phyloP scores from a whole-genome alignment of 805 yeast species.

The Candida golubevii region DNA sequence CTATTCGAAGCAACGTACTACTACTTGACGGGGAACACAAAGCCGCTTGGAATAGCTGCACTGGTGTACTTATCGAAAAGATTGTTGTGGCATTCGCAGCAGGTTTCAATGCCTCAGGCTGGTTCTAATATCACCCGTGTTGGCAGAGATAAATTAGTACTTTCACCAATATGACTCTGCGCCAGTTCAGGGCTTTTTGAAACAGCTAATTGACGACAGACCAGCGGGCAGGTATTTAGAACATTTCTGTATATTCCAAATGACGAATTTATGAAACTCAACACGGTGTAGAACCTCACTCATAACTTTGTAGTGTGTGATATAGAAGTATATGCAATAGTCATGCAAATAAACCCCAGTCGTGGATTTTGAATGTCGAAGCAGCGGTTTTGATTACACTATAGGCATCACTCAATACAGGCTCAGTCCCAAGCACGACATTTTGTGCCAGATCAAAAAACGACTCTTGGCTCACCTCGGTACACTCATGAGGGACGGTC shows the following conservation, averaged over 20 bases:
- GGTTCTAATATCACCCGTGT: not conserved
- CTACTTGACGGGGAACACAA: constrained; percentile 17
- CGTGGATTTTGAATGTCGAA: constrained; percentile 34
- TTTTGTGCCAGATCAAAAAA: constrained; percentile 10
- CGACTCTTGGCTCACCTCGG: constrained; percentile 8
- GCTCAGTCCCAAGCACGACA: constrained; percentile 1
- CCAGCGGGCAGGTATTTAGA: too few species aligned
- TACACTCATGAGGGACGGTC: constrained; percentile 45
- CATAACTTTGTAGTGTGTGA: too few species aligned
- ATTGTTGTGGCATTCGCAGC: not conserved
- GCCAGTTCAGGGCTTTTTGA: too few species aligned
- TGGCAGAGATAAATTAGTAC: not conserved
- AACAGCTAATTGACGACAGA: too few species aligned
- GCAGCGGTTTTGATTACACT: constrained; percentile 23
- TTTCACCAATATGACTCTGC: not conserved
- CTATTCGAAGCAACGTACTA: constrained; percentile 16
- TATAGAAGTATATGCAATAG: too few species aligned
- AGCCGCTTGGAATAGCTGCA: constrained; percentile 4
- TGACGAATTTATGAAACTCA: too few species aligned
- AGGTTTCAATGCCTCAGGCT: not conserved
- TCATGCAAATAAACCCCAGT: constrained; percentile 32
- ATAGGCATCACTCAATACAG: constrained; percentile 16
- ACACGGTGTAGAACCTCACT: too few species aligned
- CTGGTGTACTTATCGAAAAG: not conserved
- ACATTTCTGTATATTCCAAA: too few species aligned